Evolutionary conservation across 352 stramenopile species (phyloP).

Genomic region (Hyphochytrium catenoides): DNA sequence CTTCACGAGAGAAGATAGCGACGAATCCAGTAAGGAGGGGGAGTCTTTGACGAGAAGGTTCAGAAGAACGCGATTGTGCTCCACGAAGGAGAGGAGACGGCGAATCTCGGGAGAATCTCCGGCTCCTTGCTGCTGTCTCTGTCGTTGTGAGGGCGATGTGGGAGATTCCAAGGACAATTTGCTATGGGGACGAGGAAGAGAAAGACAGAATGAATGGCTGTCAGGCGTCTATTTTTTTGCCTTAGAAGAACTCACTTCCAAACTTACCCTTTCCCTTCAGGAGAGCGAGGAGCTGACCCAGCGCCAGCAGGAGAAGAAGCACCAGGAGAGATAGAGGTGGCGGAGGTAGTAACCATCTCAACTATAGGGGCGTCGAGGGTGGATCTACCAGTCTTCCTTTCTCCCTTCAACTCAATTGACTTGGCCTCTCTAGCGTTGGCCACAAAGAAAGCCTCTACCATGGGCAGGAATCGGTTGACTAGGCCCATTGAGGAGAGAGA

Average conservation of each 20-base stretch:
- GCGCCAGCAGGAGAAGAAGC: background rate
- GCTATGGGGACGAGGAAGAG: no score
- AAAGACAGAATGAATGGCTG: no score
- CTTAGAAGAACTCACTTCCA: no score
- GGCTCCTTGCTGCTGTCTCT: background rate
- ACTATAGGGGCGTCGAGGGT: no score
- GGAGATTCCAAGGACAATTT: background rate
- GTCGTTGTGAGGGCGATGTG: background rate
- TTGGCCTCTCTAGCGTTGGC: constrained; percentile 73
- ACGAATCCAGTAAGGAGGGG: constrained; percentile 82
- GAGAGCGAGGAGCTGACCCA: background rate
- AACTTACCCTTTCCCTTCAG: no score
- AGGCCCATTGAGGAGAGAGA: no score
- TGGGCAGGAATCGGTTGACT: constrained; percentile 86
- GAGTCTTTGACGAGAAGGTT: constrained; percentile 94
- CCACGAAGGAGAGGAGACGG: constrained; percentile 68
- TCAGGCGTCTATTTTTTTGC: no score
- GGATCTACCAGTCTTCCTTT: no score
- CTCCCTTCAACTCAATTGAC: constrained; percentile 35
- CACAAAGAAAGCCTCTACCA: constrained; percentile 96
- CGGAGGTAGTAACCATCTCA: no score
- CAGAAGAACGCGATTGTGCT: constrained; percentile 81
- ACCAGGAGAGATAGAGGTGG: no score
- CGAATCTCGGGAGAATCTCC: background rate
- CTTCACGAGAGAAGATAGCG: constrained; percentile 82